Evolutionary conservation across 2,329 filamentous ascomycete species (phyloP).

Genomic region (Graphilbum fragrans): DNA sequence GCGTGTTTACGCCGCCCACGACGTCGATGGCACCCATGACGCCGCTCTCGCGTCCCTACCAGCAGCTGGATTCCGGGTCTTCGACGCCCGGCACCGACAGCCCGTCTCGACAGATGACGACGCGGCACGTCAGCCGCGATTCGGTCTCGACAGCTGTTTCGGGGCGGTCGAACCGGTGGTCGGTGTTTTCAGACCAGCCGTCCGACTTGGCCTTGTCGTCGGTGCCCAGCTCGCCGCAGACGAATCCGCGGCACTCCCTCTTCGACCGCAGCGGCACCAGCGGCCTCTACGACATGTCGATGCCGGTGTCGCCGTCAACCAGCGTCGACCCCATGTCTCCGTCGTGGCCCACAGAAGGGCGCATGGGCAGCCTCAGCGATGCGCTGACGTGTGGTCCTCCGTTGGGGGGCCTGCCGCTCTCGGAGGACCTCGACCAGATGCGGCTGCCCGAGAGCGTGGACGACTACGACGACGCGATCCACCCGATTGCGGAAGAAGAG

Average conservation of each 20-base stretch:
- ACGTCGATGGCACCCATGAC: slow-evolving; percentile 15
- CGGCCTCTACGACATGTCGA: slow-evolving; percentile 43
- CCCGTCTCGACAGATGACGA: slow-evolving; percentile 22
- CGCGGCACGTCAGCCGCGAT: slow-evolving; percentile 33
- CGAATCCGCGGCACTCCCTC: slow-evolving; percentile 59
- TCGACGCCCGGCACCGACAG: slow-evolving; percentile 12
- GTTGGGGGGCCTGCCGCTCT: neutral
- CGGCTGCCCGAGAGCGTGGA: neutral
- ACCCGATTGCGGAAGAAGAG: neutral
- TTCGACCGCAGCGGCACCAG: slow-evolving; percentile 56
- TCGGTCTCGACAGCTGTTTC: slow-evolving; percentile 32
- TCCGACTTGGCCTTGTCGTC: slow-evolving; percentile 60
- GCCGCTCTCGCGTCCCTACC: slow-evolving; percentile 19
- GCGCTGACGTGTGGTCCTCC: slow-evolving; percentile 1
- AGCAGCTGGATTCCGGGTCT: neutral
- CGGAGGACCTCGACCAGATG: neutral
- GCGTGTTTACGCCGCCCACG: slow-evolving; percentile 44
- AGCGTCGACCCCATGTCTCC: slow-evolving; percentile 57
- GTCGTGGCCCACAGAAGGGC: slow-evolving; percentile 34
- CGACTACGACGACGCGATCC: neutral
- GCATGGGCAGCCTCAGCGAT: slow-evolving; percentile 28
- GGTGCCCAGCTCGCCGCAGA: slow-evolving; percentile 68
- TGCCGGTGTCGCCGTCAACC: slow-evolving; percentile 73
- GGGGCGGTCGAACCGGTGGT: slow-evolving; percentile 46
- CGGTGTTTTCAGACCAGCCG: slow-evolving; percentile 45